Conservation (phyloP, 495 filamentous ascomycete species). For the Penicillium paxilli region DNA sequence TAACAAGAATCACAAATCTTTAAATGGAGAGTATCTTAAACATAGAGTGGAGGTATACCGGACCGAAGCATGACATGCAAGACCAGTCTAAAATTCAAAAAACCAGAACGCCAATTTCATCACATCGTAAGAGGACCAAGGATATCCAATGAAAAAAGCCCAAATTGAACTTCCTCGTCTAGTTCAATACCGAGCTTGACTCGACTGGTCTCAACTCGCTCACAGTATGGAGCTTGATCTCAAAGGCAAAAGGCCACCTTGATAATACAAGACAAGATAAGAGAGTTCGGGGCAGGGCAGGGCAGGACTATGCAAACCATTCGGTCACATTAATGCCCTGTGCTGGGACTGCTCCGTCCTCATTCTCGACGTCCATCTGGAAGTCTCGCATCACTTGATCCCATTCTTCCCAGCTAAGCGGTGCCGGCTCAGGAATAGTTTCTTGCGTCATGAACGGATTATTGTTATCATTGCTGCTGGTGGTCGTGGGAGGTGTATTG, state of each 20-base stretch:
- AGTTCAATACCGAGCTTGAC: not conserved
- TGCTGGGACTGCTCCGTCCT: conserved; percentile 9
- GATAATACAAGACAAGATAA: too few species aligned
- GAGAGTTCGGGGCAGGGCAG: too few species aligned
- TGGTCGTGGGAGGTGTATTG: not conserved
- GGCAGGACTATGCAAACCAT: conserved; percentile 28
- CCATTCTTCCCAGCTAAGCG: conserved; percentile 46
- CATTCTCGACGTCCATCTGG: conserved; percentile 42
- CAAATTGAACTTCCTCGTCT: not conserved
- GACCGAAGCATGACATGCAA: not conserved
- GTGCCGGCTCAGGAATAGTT: conserved; percentile 1
- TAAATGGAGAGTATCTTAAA: not conserved
- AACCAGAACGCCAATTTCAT: not conserved
- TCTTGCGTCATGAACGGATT: conserved; percentile 17
- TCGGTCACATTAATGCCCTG: conserved; percentile 31
- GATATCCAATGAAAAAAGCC: not conserved
- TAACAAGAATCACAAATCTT: too few species aligned
- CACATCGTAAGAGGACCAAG: conserved; percentile 2
- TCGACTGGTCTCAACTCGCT: too few species aligned
- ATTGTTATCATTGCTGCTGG: not conserved
- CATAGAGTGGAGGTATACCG: not conserved
- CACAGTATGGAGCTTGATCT: too few species aligned
- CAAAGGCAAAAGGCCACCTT: not conserved
- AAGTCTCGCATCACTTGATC: conserved; percentile 53
- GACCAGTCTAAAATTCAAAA: not conserved